Percentiles rank a stretch among this genome's conserved stretches.
Evolutionary conservation across 768 basidiomycete species (phyloP).

Genomic region (Trametopsis cervina): DNA sequence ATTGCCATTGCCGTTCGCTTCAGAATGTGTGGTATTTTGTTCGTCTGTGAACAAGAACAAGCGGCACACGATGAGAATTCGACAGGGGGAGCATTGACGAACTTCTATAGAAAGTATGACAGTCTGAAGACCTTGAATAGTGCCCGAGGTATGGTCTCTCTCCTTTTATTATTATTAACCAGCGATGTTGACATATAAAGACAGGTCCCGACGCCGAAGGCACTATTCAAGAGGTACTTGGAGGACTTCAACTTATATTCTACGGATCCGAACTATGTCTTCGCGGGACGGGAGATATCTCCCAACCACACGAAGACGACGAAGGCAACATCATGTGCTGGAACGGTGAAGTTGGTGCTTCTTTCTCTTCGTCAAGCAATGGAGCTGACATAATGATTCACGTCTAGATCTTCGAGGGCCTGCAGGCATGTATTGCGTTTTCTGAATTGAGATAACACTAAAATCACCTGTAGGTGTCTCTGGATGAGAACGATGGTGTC

Average conservation of each 20-base stretch:
- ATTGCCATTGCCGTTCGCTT: too few relatives aligned
- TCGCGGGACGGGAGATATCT: conserved; percentile 47
- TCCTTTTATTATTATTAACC: neutral
- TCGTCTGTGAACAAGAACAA: conserved; percentile 22
- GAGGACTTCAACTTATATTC: conserved; percentile 37
- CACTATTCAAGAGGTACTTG: conserved; percentile 19
- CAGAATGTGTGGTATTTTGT: conserved; percentile 73
- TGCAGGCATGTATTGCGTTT: conserved; percentile 43
- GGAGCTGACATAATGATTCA: neutral
- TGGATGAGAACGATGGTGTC: conserved; percentile 67
- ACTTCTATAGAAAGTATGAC: conserved; percentile 21
- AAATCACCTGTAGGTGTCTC: conserved; percentile 35
- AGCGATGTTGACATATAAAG: neutral
- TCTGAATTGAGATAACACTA: neutral
- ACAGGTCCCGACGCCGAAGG: conserved; percentile 64
- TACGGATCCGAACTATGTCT: conserved; percentile 74
- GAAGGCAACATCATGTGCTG: conserved; percentile 64
- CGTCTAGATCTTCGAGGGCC: conserved; percentile 72
- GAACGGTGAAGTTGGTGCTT: conserved; percentile 68
- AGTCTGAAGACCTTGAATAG: conserved; percentile 45
- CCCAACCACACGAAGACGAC: conserved; percentile 57
- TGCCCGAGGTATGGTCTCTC: conserved; percentile 41
- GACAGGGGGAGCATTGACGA: too few relatives aligned
- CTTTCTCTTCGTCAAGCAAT: neutral
- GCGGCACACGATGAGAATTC: neutral